Conservation (phyloP, 306 rosid species). For the Castanea sativa region DNA sequence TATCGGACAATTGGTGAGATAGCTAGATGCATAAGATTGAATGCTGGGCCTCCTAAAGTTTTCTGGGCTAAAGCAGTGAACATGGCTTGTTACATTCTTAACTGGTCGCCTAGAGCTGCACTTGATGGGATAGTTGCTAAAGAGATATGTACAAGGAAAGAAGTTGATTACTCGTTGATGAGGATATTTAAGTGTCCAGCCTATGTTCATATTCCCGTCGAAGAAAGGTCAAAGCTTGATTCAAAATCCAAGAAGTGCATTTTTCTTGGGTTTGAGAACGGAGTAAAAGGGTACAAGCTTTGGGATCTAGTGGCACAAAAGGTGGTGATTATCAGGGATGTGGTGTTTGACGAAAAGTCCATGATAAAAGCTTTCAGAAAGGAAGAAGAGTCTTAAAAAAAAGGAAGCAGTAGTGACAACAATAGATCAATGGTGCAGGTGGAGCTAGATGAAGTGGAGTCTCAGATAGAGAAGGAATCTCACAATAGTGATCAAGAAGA, state of each 20-base stretch:
- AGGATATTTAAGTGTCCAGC: too few species aligned
- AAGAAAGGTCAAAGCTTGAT: too few species aligned
- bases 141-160: not conserved
- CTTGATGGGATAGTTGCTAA: not conserved
- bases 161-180: not conserved
- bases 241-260: too few species aligned
- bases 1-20: not conserved
- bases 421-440: not conserved
- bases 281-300: not conserved
- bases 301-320: not conserved
- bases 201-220: too few species aligned
- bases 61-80: not conserved
- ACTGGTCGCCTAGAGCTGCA: not conserved
- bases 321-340: not conserved
- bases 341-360: not conserved
- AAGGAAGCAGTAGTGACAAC: not conserved
- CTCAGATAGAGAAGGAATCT: not conserved
- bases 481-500: not conserved
- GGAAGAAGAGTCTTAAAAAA: not conserved
- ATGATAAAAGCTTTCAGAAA: not conserved
- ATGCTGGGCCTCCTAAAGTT: not conserved
- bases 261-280: not conserved
- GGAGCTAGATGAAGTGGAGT: not conserved
- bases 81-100: not conserved
- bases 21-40: not conserved